Percentiles rank a stretch among this genome's conserved stretches.
Conservation (phyloP, 306 rosid genomes). For the Coriaria nepalensis region DNA sequence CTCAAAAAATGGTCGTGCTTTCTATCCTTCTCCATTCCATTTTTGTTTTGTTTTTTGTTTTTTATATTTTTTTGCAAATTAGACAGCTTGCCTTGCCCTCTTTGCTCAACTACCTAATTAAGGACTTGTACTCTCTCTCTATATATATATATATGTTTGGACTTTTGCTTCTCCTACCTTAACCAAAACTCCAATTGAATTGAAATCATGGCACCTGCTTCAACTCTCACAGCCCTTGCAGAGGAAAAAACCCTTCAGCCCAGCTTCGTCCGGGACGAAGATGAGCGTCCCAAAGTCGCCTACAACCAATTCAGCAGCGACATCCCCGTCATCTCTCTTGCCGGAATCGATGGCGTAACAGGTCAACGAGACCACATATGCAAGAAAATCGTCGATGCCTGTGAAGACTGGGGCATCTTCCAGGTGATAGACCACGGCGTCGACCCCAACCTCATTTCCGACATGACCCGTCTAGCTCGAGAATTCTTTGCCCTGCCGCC, state of each 20-base stretch:
- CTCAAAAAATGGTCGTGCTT: no score
- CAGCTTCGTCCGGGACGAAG: slow-evolving; percentile 59
- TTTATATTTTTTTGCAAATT: no score
- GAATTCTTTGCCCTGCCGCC: slow-evolving; percentile 64
- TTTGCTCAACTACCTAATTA: no score
- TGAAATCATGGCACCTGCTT: background rate
- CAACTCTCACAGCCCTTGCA: slow-evolving; percentile 47
- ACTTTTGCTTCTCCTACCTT: no score
- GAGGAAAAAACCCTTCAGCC: slow-evolving; percentile 41
- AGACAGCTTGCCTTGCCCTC: no score
- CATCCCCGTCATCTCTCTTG: slow-evolving; percentile 66
- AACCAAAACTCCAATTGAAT: no score
- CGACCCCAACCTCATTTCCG: slow-evolving; percentile 27
- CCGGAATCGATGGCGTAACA: slow-evolving; percentile 41
- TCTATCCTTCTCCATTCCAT: no score
- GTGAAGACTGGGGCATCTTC: slow-evolving; percentile 83
- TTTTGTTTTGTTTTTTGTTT: no score
- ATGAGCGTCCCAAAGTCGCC: slow-evolving; percentile 77
- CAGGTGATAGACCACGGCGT: slow-evolving; percentile 82
- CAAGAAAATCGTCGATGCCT: slow-evolving; percentile 54
- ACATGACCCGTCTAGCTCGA: slow-evolving; percentile 52
- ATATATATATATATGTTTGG: no score
- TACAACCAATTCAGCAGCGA: slow-evolving; percentile 62
- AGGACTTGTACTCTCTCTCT: no score
- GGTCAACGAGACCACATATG: slow-evolving; percentile 41